Evolutionary conservation across 2,329 filamentous ascomycete genomes (phyloP).

Genomic region (Periconia digitata): DNA sequence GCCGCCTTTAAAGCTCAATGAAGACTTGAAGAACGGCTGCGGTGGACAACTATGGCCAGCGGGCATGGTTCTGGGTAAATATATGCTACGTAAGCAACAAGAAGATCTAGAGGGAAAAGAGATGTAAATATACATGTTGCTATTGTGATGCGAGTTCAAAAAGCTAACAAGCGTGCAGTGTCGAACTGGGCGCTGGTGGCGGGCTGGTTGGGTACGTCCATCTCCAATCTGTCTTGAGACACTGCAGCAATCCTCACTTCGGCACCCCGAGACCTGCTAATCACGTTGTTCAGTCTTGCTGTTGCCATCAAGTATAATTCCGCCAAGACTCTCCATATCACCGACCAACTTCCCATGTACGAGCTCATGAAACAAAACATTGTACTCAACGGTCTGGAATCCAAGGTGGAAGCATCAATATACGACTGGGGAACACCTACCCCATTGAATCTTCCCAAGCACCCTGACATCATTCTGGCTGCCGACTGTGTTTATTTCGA

Average conservation of each 20-base stretch:
- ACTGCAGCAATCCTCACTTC: neutral
- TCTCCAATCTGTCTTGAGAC: constrained; percentile 3
- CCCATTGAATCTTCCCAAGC: constrained; percentile 48
- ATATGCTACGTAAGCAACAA: constrained; percentile 75
- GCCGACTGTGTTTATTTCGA: constrained; percentile 98
- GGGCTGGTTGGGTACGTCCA: constrained; percentile 69
- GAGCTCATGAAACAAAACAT: constrained; percentile 86
- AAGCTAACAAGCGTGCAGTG: constrained; percentile 52
- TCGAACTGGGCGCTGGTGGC: constrained; percentile 90
- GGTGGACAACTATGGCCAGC: constrained; percentile 95
- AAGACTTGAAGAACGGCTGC: constrained; percentile 85
- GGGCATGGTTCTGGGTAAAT: constrained; percentile 82
- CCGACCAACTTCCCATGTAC: constrained; percentile 86
- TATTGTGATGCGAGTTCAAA: neutral
- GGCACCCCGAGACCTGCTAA: neutral
- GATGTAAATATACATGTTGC: constrained; percentile 61
- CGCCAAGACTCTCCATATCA: constrained; percentile 70
- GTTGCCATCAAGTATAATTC: constrained; percentile 58
- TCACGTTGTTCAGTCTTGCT: constrained; percentile 49
- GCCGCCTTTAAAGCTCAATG: constrained; percentile 72
- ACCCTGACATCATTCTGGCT: constrained; percentile 82
- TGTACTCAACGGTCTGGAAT: constrained; percentile 70
- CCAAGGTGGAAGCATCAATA: constrained; percentile 65
- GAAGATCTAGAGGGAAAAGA: constrained; percentile 64
- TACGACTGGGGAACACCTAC: constrained; percentile 71